A percentile compares a stretch with the other conserved stretches of the same genome.
Evolutionary conservation across 2,329 filamentous ascomycete species (phyloP).

Genomic region (Keithomyces neogunnii): DNA sequence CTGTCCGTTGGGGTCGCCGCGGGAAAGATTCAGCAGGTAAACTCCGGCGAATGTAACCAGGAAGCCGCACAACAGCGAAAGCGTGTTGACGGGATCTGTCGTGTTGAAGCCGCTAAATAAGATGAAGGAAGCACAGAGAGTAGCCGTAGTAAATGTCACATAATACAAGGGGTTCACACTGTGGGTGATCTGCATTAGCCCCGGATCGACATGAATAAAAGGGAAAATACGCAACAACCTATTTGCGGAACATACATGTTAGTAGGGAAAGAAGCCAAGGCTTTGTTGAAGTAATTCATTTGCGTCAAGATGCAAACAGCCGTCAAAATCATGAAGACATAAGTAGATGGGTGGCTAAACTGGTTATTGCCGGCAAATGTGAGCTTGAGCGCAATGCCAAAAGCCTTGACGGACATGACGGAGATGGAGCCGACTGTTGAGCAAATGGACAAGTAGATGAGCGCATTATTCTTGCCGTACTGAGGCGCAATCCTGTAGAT

Average conservation of each 20-base stretch:
- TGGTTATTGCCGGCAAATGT: constrained; percentile 92
- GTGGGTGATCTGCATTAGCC: constrained; percentile 1
- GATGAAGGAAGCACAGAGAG: constrained; percentile 89
- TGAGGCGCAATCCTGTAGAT: constrained; percentile 88
- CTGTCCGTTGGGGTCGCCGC: constrained; percentile 77
- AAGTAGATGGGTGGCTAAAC: constrained; percentile 89
- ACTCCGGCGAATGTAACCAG: constrained; percentile 92
- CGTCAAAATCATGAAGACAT: constrained; percentile 93
- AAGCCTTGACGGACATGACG: constrained; percentile 98
- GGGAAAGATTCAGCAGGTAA: constrained; percentile 92
- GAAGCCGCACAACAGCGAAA: constrained; percentile 88
- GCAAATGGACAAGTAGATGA: constrained; percentile 96
- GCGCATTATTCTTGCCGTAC: constrained; percentile 89
- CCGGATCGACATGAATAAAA: neutral
- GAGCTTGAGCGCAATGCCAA: constrained; percentile 94
- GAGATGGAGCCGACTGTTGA: constrained; percentile 94
- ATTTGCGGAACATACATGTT: constrained; percentile 65
- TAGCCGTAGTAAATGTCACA: constrained; percentile 93
- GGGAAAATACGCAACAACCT: neutral
- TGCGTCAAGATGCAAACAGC: constrained; percentile 91
- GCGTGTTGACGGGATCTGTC: constrained; percentile 79
- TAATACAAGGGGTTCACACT: constrained; percentile 97
- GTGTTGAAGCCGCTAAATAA: constrained; percentile 96
- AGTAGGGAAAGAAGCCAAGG: constrained; percentile 89
- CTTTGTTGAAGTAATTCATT: constrained; percentile 99